These are phyloP conservation scores for Lactifluus hygrophoroides DNA, from an alignment of 768 basidiomycete genomes.

Conservation along the genomic window DNA sequence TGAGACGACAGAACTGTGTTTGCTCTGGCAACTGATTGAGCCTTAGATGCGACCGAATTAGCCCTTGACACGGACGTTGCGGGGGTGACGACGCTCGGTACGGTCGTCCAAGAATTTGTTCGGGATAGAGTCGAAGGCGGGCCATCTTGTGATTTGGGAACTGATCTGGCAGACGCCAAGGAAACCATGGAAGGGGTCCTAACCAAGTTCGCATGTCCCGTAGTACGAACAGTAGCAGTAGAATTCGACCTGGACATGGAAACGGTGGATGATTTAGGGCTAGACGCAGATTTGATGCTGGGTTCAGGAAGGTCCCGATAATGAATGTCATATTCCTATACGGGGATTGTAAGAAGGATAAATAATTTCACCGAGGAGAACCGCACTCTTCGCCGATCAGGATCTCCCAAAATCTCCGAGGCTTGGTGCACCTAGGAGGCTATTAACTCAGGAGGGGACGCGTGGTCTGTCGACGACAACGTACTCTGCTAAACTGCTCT, in stretches of 20 bases:
- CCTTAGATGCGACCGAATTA: conserved; percentile 3
- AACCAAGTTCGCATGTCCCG: neutral
- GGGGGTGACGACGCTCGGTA: neutral
- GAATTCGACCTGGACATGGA: conserved; percentile 11
- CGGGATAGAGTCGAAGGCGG: neutral
- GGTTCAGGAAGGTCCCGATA: conserved; percentile 10
- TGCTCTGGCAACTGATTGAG: neutral
- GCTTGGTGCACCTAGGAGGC: conserved; percentile 50
- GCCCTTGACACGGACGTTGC: neutral
- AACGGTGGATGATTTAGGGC: conserved; percentile 7
- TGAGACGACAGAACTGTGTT: conserved; percentile 4
- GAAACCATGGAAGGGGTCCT: conserved; percentile 12
- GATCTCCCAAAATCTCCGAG: conserved; percentile 50
- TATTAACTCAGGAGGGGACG: conserved; percentile 20
- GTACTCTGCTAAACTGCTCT: conserved; percentile 53
- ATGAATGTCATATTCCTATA: conserved; percentile 20
- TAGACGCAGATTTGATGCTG: conserved; percentile 6
- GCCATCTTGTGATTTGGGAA: neutral
- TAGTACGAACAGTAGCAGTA: conserved; percentile 5
- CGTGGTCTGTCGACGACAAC: conserved; percentile 10
- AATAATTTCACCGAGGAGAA: neutral
- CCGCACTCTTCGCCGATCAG: conserved; percentile 45
- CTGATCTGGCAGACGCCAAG: neutral
- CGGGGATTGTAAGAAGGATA: neutral
- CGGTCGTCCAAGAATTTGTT: conserved; percentile 8